These are phyloP conservation scores for Debaryomycetaceae sp. DNA, from an alignment of 1,139 yeast species.

Conservation along the genomic window DNA sequence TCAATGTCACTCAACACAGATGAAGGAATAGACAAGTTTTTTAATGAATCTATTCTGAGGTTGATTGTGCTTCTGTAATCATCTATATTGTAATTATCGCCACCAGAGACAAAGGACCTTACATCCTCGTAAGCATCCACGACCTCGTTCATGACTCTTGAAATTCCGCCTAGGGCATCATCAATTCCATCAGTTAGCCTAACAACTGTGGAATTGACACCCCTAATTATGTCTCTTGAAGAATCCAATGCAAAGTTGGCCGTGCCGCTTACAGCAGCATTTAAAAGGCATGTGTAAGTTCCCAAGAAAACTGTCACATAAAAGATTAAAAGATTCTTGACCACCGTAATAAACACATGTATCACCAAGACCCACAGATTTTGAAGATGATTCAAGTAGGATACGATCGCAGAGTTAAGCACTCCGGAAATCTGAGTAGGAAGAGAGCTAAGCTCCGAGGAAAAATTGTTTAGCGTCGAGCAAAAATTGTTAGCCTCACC, in stretches of 20 bases:
- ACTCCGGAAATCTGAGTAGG: slow-evolving; percentile 57
- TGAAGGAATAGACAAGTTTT: slow-evolving; percentile 60
- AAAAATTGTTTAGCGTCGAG: slow-evolving; percentile 40
- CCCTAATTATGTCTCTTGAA: slow-evolving; percentile 55
- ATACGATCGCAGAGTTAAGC: slow-evolving; percentile 50
- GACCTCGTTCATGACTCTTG: slow-evolving; percentile 48
- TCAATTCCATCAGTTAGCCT: slow-evolving; percentile 57
- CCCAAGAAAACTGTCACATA: slow-evolving; percentile 73
- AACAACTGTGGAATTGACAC: slow-evolving; percentile 59
- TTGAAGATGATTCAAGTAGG: slow-evolving; percentile 45
- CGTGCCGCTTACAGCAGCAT: slow-evolving; percentile 70
- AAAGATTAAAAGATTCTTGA: slow-evolving; percentile 61
- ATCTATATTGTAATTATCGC: slow-evolving; percentile 26
- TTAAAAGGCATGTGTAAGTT: slow-evolving; percentile 77
- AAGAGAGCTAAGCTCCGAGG: slow-evolving; percentile 38
- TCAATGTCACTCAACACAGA: slow-evolving; percentile 54
- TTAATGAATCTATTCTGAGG: slow-evolving; percentile 54
- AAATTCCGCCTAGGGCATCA: slow-evolving; percentile 54
- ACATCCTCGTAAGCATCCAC: slow-evolving; percentile 44
- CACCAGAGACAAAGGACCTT: slow-evolving; percentile 53
- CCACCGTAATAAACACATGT: slow-evolving; percentile 46
- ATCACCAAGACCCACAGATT: slow-evolving; percentile 33
- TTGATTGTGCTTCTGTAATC: slow-evolving; percentile 44
- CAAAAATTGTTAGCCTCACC: slow-evolving; percentile 39
- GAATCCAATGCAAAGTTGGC: slow-evolving; percentile 73